Evolutionary conservation across 805 yeast species (phyloP).

Genomic region (Phaffomyces opuntiae): DNA sequence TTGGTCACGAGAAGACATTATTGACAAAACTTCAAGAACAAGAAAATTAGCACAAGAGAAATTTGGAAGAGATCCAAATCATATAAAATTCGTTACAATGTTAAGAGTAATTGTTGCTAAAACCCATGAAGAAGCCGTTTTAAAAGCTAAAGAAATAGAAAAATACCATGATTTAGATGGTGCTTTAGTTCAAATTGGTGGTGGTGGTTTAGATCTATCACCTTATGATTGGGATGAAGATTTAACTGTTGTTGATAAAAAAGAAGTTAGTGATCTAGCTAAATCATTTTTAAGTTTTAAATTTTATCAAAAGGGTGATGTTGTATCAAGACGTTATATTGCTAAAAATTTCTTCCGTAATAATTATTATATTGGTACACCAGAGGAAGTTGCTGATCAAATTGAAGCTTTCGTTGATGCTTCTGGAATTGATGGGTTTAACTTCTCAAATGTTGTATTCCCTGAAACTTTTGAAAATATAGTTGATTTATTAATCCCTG

Average conservation of each 20-base stretch:
- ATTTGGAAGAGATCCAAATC: conserved; percentile 32
- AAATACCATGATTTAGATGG: conserved; percentile 34
- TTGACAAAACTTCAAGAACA: conserved; percentile 26
- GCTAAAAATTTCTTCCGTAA: conserved; percentile 18
- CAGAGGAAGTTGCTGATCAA: conserved; percentile 34
- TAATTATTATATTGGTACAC: conserved; percentile 26
- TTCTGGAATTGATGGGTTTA: conserved; percentile 37
- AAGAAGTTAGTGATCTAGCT: conserved; percentile 22
- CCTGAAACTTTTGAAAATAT: conserved; percentile 35
- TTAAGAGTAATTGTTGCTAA: conserved; percentile 32
- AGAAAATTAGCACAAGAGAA: conserved; percentile 29
- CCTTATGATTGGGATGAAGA: conserved; percentile 39
- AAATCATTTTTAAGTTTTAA: conserved; percentile 12
- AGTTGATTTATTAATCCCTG: conserved; percentile 32
- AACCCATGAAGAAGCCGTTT: conserved; percentile 37
- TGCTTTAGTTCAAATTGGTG: conserved; percentile 37
- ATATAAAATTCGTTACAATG: conserved; percentile 33
- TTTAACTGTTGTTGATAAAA: conserved; percentile 27
- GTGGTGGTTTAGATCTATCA: conserved; percentile 38
- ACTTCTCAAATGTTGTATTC: conserved; percentile 29
- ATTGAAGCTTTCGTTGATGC: conserved; percentile 34
- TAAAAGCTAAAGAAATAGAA: conserved; percentile 28
- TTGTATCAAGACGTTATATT: conserved; percentile 25
- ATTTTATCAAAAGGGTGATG: conserved; percentile 15
- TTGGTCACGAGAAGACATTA: conserved; percentile 27